phyloP scores from a whole-genome alignment of 305 asterid genomes.

The Rubia balearica region DNA sequence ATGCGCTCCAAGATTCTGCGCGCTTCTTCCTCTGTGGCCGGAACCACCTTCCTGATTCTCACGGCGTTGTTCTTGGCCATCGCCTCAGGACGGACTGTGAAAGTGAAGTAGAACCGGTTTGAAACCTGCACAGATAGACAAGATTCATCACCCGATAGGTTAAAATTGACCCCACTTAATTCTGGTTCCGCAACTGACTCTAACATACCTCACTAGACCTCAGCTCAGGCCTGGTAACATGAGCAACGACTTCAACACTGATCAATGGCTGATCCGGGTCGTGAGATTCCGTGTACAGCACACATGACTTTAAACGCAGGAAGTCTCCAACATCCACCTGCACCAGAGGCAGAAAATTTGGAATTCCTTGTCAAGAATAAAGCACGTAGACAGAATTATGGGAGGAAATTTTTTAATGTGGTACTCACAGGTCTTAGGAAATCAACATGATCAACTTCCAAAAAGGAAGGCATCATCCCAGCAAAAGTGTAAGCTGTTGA shows the following conservation, averaged over 20 bases:
- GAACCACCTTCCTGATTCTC: slow-evolving; percentile 85
- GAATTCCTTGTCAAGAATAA: slow-evolving; percentile 6
- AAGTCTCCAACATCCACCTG: slow-evolving; percentile 99
- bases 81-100: slow-evolving; percentile 81
- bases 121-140: slow-evolving; percentile 49
- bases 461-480: slow-evolving; percentile 81
- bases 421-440: slow-evolving; percentile 74
- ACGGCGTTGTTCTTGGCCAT: slow-evolving; percentile 50
- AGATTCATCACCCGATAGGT: background rate
- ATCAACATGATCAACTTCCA: slow-evolving; percentile 88
- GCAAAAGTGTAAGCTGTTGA: slow-evolving; percentile 84
- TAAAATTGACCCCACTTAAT: no score
- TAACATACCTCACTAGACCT: slow-evolving; percentile 89
- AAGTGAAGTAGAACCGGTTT: slow-evolving; percentile 75
- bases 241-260: slow-evolving; percentile 85
- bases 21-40: slow-evolving; percentile 94
- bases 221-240: slow-evolving; percentile 85
- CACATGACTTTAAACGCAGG: slow-evolving; percentile 82
- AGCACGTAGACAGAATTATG: background rate
- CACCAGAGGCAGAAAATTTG: slow-evolving; percentile 14
- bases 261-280: slow-evolving; percentile 65
- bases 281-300: slow-evolving; percentile 69
- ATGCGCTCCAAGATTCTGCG: slow-evolving; percentile 63
- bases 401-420: background rate
- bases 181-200: no score